Base-by-base conservation (phyloP, 768 basidiomycete species). In the Trametopsis cervina region DNA sequence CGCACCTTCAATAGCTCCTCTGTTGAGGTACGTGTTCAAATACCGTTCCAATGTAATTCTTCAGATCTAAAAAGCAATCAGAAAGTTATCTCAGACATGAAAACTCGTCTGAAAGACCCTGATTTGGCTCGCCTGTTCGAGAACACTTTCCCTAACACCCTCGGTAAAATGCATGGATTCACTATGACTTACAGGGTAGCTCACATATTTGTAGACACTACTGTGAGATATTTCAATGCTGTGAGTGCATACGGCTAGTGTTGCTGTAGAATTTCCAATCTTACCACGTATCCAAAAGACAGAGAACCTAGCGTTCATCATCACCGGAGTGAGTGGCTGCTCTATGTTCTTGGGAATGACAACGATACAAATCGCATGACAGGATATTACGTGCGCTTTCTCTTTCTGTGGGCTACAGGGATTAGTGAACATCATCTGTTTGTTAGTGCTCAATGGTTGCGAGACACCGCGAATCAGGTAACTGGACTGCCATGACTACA, bases 71-170 rank as follows among this genome's bases (percentile, higher is more conserved):
- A 35, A 36, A 23, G 35, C 22, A 10, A 41, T 3, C 52, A 88
- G 85, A 73, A 77, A 72, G 84, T 88, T 23, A 83, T 89, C 24
- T 56, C 53, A n/a, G 83, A 89, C 61, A 83, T 87, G 83, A 87
- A 76, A 37, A 60, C 67, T 15, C 72, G 81, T 39, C 66, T 89
- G 48, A 87, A 80, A 60, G 84, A 89, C 58, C 82, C 85, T 0
- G 87, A 89, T 56, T 54, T 89, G 44, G 87, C 86, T 11, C 75
- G 84, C 42, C 61, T 89, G 18, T 89, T 89, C 54, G 86, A 88
- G 62, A 89, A 89, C 52, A 82, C 86, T 0, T 87, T 88, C 58
- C 87, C 87, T 2, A 87, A 87, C 55, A 89, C 87, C 0, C 73
- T 89, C 39, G 86, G 85, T 85, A 54, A 17, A 15, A 9, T 24